Evolutionary conservation across 306 rosid species (phyloP), one percentile per base, ranked within the genome.

Genomic region (Sicyos edulis): DNA sequence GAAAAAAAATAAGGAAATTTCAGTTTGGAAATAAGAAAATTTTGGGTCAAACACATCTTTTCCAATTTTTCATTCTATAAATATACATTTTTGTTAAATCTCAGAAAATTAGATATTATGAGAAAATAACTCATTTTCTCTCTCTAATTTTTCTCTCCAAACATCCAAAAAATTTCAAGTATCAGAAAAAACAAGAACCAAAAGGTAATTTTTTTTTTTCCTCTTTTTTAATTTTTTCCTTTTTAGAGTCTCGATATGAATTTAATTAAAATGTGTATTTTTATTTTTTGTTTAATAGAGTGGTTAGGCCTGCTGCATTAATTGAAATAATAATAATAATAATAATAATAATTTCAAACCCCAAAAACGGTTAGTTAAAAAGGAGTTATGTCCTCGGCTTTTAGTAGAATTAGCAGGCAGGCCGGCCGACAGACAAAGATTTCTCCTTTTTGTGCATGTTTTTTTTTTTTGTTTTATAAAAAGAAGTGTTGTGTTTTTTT

Each of bases 361-460:
- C 50, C 49, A 62, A 34, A 62, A 62, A n/a, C n/a, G 42, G 62
- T 20, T 20, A 56, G 11, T 56, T 16, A 62, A 0, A 15, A 61
- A 61, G 64, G 10, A 26, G 2, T 59, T 26, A 26, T 24, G 65
- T 59, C 26, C 44, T 59, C 65, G 65, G 65, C 65, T 59, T 59
- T 59, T 59, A 13, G 65, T 59, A 59, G 65, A 62, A 62, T 15
- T 34, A 37, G 68, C 68, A 29, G 32, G 32, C 32, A 62, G 68
- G 68, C 68, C 68, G 68, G 68, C 68, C 68, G 49, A 62, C 68
- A 62, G 50, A 62, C 68, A 34, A 7, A 62, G 68, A 62, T 62
- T 34, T 62, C 68, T 37, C 49, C 34, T 62, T 61, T 15, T 20
- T 54, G 32, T 54, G 59, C 6, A 15, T 56, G 61, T 29, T 29